phyloP scores from a whole-genome alignment of 2,329 filamentous ascomycete species.

The Aspergillus uvarum region DNA sequence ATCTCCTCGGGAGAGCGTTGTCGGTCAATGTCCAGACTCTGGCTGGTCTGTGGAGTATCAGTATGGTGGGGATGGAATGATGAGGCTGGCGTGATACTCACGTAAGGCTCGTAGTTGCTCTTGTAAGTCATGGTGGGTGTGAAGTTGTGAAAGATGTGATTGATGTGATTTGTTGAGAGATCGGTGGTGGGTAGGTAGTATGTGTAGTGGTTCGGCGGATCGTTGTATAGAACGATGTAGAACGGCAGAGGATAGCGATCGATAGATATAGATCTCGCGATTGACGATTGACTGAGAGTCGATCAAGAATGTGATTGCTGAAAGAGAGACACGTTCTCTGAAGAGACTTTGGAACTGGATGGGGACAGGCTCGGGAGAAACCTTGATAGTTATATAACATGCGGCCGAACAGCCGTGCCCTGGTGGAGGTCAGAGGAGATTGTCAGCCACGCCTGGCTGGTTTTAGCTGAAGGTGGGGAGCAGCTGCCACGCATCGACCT shows the following conservation, averaged over 20 bases:
- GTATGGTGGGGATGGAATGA: background rate
- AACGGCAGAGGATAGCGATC: background rate
- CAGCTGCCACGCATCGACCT: background rate
- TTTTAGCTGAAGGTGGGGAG: constrained; percentile 9
- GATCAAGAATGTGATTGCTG: background rate
- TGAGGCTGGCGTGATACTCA: constrained; percentile 23
- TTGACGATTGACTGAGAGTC: background rate
- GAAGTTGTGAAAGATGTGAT: constrained; percentile 1
- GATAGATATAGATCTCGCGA: background rate
- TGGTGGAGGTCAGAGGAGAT: constrained; percentile 12
- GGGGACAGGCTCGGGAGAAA: constrained; percentile 14
- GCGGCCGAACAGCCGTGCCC: constrained; percentile 6
- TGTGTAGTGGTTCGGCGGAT: background rate
- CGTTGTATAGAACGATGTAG: constrained; percentile 1
- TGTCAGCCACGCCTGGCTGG: constrained; percentile 4
- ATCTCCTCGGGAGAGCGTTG: constrained; percentile 31
- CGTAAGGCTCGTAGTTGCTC: constrained; percentile 42
- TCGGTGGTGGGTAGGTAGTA: background rate
- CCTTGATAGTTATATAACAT: constrained; percentile 20
- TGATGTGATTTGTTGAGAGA: background rate
- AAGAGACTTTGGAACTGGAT: constrained; percentile 5
- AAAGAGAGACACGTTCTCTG: constrained; percentile 5
- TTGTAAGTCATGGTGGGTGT: constrained; percentile 36
- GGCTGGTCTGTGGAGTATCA: constrained; percentile 23
- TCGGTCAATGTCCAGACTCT: constrained; percentile 28